These are phyloP conservation scores for Pachyrhizus erosus DNA, from an alignment of 306 rosid genomes.

Conservation along the genomic window DNA sequence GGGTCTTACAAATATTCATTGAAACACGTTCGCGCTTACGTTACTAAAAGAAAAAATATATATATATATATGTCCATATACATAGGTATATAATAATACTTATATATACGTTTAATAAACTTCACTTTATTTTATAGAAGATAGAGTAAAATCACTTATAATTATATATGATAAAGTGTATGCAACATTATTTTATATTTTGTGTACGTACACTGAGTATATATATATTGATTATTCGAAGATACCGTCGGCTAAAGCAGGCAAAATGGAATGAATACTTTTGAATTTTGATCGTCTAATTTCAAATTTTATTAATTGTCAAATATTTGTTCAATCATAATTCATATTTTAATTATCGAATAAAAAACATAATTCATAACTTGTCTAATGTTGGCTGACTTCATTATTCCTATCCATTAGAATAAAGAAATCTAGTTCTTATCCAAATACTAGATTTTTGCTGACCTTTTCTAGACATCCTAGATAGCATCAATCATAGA, in stretches of 20 bases:
- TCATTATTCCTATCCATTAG: conserved; percentile 41
- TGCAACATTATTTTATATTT: neutral
- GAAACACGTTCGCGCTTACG: too few relatives aligned
- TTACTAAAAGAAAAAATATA: too few relatives aligned
- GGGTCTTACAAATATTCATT: too few relatives aligned
- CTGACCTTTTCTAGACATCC: conserved; percentile 2
- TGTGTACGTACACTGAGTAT: neutral
- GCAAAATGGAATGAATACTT: neutral
- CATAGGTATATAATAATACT: too few relatives aligned
- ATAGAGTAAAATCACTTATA: neutral
- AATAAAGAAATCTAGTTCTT: conserved; percentile 29
- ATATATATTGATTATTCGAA: too few relatives aligned
- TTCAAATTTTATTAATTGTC: neutral
- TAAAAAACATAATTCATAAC: neutral
- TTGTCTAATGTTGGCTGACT: neutral
- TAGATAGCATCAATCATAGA: conserved; percentile 5
- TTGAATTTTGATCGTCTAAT: neutral
- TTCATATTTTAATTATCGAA: neutral
- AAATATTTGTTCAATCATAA: neutral
- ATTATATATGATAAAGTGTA: too few relatives aligned
- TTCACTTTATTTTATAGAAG: neutral
- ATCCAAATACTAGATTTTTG: conserved; percentile 41
- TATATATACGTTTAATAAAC: neutral
- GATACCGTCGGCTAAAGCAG: too few relatives aligned
- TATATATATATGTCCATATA: too few relatives aligned